Base-by-base conservation (phyloP, 371 early-diverging fungal species). In the Blakeslea trispora region DNA sequence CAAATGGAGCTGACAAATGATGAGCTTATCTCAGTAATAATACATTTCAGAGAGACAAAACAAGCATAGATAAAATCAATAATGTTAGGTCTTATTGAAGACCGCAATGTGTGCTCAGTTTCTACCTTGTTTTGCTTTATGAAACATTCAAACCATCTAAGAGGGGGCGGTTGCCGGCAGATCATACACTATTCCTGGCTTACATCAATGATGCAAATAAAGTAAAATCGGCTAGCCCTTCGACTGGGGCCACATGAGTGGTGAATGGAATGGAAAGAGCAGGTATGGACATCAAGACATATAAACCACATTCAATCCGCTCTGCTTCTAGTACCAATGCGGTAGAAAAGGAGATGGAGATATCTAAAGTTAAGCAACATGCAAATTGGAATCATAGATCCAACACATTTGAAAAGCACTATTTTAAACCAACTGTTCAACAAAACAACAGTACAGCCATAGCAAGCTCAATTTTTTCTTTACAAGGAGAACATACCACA, bases 401-500 rank as follows among this genome's bases (percentile, higher is more conserved):
- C 1, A 44, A 55, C 11, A 46, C 52, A 1, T 55, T 61, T 9
- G 61, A 61, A 50, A 32, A 24, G 7, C 50, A 39, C 15, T 61
- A 61, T 18, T 49, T 64, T 94, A 97, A 64, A 94, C 94, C 72
- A 93, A 95, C 17, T 94, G 13, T 2, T 37, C 37, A 37, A 37
- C 13, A 37, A 9, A 2, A 3, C 94, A 57, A 94, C 93, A 39
- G 94, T 94, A 48, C 95, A 93, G 42, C 94, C 91, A 71, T n/a
- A n/a, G n/a, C n/a, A n/a, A 63, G 91, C 41, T 59, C 59, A 60
- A 60, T 53, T 52, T 50, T 57, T 55, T 32, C 40, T 6, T 9
- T 7, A 5, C 28, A n/a, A n/a, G 31, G 53, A 59, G 19, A 59
- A 59, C 18, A 19, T 59, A 51, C 41, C 51, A 59, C 53, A 47